Evolutionary conservation across 257 asterid genomes (phyloP), one percentile per base, ranked within the genome.

Genomic region (Nicotiana otophora): DNA sequence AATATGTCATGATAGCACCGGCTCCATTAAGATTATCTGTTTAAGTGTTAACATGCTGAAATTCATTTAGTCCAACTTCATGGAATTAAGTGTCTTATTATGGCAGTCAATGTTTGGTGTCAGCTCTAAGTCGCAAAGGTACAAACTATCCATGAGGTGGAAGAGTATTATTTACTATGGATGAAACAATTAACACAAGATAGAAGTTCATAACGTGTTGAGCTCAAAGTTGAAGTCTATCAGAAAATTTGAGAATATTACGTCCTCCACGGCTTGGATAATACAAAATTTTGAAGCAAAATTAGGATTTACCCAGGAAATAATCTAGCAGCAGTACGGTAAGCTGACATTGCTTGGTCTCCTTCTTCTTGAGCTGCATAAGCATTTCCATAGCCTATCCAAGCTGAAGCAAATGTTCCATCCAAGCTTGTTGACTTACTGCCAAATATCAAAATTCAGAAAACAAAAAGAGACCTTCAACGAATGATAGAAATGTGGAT

Each of bases 291-390:
- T 46, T 46, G 23, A 23, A 74, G 61, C 11, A 74, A 74, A 48
- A 23, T 12, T 23, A 74, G 54, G 51, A 60, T 61, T 72, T 93
- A 96, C 99, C 99, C 99, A 58, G 99, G 98, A 94, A 96, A 96
- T 81, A 96, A 90, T 75, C 99, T 98, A 86, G 97, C 93, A 88
- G 99, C 98, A 81, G 99, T 96, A 65, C 99, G 98, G 81, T 96
- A 96, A 83, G 98, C 98, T 78, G 99, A 92, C 98, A 96, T 90
- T 69, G 99, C 98, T 84, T 96, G 99, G 82, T 96, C 99, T 80
- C 99, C 99, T 91, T 93, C 99, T 88, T 96, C 98, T 87, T 90
- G 90, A 84, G 98, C 97, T 28, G 98, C 97, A 84, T 92, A 92
- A 60, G 99, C 97, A 93, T 96, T 94, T 61, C 99, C 99, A 82